Evolutionary conservation across 148 eudicot genomes (phyloP).

Genomic region (Simmondsia chinensis): DNA sequence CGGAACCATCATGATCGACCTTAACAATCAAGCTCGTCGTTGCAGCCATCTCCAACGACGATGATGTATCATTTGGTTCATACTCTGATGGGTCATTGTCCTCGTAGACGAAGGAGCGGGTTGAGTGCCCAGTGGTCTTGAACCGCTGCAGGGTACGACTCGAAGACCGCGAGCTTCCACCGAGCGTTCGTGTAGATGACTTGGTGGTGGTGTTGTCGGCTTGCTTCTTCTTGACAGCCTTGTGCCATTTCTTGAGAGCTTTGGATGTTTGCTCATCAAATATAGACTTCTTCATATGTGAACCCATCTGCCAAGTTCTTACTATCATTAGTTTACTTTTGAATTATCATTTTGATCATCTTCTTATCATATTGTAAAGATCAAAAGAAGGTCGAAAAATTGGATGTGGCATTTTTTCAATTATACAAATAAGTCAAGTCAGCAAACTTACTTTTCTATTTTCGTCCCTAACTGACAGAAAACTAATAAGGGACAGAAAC

Average conservation of each 20-base stretch:
- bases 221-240: slow-evolving; percentile 53
- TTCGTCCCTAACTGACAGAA: no score
- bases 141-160: slow-evolving; percentile 45
- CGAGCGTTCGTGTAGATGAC: slow-evolving; percentile 25
- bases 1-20: slow-evolving; percentile 21
- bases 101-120: slow-evolving; percentile 11
- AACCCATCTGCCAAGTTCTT: slow-evolving; percentile 70
- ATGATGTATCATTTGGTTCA: slow-evolving; percentile 22
- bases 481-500: no score
- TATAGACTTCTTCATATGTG: slow-evolving; percentile 68
- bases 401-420: no score
- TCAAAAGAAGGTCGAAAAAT: no score
- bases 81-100: slow-evolving; percentile 10
- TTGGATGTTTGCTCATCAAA: slow-evolving; percentile 88
- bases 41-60: no score
- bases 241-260: slow-evolving; percentile 75
- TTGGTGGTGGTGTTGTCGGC: slow-evolving; percentile 20
- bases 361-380: no score
- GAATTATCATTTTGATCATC: no score
- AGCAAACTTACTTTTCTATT: no score
- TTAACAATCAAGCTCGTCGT: slow-evolving; percentile 25
- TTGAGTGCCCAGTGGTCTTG: slow-evolving; percentile 54
- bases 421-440: no score
- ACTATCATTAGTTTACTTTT: slow-evolving; percentile 6
- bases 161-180: slow-evolving; percentile 24